These are phyloP conservation scores for Passalora sequoiae DNA, from an alignment of 2,329 filamentous ascomycete genomes.

Conservation along the genomic window DNA sequence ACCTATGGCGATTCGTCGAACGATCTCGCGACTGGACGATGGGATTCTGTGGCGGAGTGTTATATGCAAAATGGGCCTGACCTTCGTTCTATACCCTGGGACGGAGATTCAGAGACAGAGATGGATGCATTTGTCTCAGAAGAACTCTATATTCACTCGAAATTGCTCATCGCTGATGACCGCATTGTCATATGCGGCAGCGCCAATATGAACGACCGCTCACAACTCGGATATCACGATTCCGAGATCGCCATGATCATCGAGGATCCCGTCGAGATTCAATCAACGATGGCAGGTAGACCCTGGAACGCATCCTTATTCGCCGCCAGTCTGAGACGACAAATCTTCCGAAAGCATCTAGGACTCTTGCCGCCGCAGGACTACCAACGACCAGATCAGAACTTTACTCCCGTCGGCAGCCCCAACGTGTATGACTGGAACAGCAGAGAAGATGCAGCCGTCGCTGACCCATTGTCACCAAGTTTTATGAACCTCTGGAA, in stretches of 20 bases:
- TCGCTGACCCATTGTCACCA: conserved; percentile 66
- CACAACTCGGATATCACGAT: conserved; percentile 78
- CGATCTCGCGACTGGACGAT: conserved; percentile 49
- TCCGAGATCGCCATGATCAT: conserved; percentile 87
- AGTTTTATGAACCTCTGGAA: conserved; percentile 70
- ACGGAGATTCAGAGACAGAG: conserved; percentile 49
- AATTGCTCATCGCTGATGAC: conserved; percentile 77
- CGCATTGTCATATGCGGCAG: conserved; percentile 75
- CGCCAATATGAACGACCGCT: conserved; percentile 64
- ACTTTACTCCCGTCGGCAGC: conserved; percentile 54
- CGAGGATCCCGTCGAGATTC: conserved; percentile 66
- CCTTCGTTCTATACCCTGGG: conserved; percentile 60
- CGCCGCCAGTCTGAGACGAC: conserved; percentile 72
- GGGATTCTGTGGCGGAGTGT: conserved; percentile 71
- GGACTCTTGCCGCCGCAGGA: conserved; percentile 73
- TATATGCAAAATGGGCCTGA: conserved; percentile 76
- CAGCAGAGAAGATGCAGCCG: conserved; percentile 49
- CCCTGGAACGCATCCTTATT: conserved; percentile 69
- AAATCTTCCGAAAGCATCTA: conserved; percentile 87
- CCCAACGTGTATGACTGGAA: conserved; percentile 51
- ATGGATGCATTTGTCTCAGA: conserved; percentile 60
- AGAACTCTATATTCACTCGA: conserved; percentile 61
- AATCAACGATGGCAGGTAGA: conserved; percentile 67
- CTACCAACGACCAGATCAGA: conserved; percentile 54
- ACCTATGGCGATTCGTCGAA: conserved; percentile 41